These are phyloP conservation scores for Amauroascus niger DNA, from an alignment of 2,329 filamentous ascomycete genomes.

Conservation along the genomic window DNA sequence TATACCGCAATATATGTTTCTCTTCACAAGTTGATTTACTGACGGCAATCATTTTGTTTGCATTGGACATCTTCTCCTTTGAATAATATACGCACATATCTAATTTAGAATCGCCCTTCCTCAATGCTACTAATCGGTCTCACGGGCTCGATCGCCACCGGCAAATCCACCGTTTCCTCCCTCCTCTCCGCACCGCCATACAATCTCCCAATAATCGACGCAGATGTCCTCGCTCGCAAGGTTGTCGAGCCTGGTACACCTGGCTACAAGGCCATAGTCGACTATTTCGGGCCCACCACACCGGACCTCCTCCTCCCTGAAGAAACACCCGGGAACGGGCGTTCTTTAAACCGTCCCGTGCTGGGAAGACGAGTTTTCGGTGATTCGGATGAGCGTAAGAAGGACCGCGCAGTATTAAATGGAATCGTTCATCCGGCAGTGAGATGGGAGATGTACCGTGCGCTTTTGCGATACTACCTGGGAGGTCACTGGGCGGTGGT, in stretches of 20 bases:
- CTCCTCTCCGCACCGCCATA: conserved; percentile 73
- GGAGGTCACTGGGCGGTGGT: conserved; percentile 78
- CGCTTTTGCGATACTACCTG: conserved; percentile 63
- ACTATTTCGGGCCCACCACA: conserved; percentile 69
- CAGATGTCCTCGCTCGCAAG: conserved; percentile 81
- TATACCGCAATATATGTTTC: neutral
- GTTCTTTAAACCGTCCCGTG: conserved; percentile 74
- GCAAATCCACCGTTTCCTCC: conserved; percentile 89
- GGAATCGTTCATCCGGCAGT: conserved; percentile 89
- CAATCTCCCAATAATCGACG: conserved; percentile 83
- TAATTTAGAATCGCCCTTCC: neutral
- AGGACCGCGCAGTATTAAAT: conserved; percentile 70
- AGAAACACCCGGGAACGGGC: conserved; percentile 28
- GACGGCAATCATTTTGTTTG: neutral
- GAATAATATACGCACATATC: neutral
- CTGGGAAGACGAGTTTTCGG: conserved; percentile 84
- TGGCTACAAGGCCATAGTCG: conserved; percentile 73
- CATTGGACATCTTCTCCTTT: neutral
- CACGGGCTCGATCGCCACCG: conserved; percentile 93
- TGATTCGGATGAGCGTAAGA: conserved; percentile 56
- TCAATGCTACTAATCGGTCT: conserved; percentile 97
- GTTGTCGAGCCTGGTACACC: conserved; percentile 87
- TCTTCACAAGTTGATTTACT: neutral
- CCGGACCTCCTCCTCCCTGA: conserved; percentile 69
- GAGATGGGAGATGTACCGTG: conserved; percentile 66